Evolutionary conservation across 148 eudicot species (phyloP), one percentile per base, ranked within the genome.

Genomic region (Fagopyrum tataricum): DNA sequence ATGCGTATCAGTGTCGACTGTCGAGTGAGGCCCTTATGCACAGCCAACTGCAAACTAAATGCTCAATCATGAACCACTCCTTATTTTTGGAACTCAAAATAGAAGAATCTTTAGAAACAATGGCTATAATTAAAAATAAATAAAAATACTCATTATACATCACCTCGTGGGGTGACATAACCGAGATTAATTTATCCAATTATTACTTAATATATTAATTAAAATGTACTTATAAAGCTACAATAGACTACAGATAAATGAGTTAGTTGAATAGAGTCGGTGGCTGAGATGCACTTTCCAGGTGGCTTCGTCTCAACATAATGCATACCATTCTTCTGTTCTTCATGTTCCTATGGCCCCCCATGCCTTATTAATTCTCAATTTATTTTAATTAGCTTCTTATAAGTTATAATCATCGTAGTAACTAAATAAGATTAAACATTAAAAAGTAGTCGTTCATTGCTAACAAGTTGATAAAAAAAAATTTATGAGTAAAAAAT

Each of bases 241-340:
- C 55, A 15, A 49, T 4, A 49, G 55, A 49, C 8, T 55, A 55
- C 9, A 55, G 24, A 55, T 20, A 55, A n/a, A 55, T 23, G 20
- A 21, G 61, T 55, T 55, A 20, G 31, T 55, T 55, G 61, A 55
- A 55, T 55, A 7, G 61, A 55, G 61, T 55, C 26, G 61, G 61
- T 55, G 61, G 53, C 6, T 49, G 15, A 1, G n/a, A 49, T 10
- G 61, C 21, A 55, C 61, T 55, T 55, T 55, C 61, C 26, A 55
- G 61, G 61, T 55, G 61, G 26, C 9, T 55, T 55, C 61, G 31
- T 55, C 61, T 26, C 18, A 55, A 55, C 61, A 55, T n/a, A n/a
- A n/a, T 55, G 61, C 61, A 55, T 7, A 18, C 26, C 61, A 55
- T 31, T 31, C 37, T n/a, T n/a, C 5, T 53, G 59, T 53, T 10